Conservation (phyloP, 1,284 basidiomycete species). For the Irpex lacteus region DNA sequence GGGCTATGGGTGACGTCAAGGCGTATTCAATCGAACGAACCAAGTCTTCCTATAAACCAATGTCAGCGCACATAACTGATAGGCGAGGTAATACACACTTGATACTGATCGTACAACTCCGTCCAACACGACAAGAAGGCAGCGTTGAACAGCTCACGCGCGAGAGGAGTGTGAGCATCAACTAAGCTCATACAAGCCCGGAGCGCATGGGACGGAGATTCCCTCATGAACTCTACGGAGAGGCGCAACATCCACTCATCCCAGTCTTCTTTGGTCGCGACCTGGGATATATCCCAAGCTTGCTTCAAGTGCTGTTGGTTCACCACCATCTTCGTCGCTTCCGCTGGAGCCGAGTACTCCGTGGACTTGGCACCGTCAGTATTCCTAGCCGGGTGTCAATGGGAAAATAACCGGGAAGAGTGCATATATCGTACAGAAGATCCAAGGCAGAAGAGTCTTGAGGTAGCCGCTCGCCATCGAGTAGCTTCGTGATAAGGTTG, state of each 20-base stretch:
- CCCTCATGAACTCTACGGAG: slow-evolving; percentile 96
- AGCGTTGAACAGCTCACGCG: slow-evolving; percentile 96
- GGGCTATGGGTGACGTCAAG: slow-evolving; percentile 77
- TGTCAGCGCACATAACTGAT: neutral
- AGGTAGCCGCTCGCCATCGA: slow-evolving; percentile 91
- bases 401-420: slow-evolving; percentile 2
- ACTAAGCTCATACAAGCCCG: slow-evolving; percentile 95
- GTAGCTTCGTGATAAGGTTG: slow-evolving; percentile 81
- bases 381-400: slow-evolving; percentile 32
- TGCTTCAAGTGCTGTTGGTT: slow-evolving; percentile 98
- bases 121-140: slow-evolving; percentile 99
- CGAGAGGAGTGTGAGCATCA: slow-evolving; percentile 88
- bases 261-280: slow-evolving; percentile 90
- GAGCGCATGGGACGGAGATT: slow-evolving; percentile 96
- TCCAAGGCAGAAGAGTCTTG: slow-evolving; percentile 67
- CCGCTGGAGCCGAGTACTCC: slow-evolving; percentile 76
- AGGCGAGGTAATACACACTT: slow-evolving; percentile 47
- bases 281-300: slow-evolving; percentile 90
- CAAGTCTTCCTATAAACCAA: slow-evolving; percentile 74
- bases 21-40: slow-evolving; percentile 90
- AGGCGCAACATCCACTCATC: slow-evolving; percentile 93
- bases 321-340: slow-evolving; percentile 87
- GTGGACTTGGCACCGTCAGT: slow-evolving; percentile 60
- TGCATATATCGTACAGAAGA: slow-evolving; percentile 42
- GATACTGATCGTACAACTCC: slow-evolving; percentile 94